A percentile compares a stretch with the other conserved stretches of the same genome.
Evolutionary conservation across 2,329 filamentous ascomycete genomes (phyloP).

Genomic region (Epicoccum sorghinum): DNA sequence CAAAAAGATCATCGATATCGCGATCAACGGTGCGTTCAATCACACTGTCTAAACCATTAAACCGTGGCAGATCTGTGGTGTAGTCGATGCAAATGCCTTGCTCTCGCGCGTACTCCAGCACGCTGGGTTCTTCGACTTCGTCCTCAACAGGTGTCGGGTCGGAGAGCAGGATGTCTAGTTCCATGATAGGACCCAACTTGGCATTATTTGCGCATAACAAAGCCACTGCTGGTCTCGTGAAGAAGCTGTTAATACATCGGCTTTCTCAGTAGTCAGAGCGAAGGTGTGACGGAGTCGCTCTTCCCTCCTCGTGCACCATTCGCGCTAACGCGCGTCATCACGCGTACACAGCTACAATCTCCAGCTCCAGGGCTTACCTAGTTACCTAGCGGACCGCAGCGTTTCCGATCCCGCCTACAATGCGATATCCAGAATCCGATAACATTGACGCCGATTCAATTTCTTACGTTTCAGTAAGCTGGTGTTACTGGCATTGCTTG

Average conservation of each 20-base stretch:
- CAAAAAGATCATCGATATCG: slow-evolving; percentile 28
- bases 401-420: not conserved
- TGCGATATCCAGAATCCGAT: not conserved
- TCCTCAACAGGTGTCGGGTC: not conserved
- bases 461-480: not conserved
- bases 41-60: slow-evolving; percentile 17
- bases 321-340: slow-evolving; percentile 8
- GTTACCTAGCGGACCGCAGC: too few relatives aligned
- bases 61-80: slow-evolving; percentile 33
- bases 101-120: slow-evolving; percentile 57
- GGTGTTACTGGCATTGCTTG: slow-evolving; percentile 2
- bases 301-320: not conserved
- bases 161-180: slow-evolving; percentile 20
- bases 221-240: too few relatives aligned
- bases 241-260: too few relatives aligned
- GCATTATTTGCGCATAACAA: too few relatives aligned
- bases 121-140: slow-evolving; percentile 44
- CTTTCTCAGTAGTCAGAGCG: not conserved
- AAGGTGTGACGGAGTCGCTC: not conserved
- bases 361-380: too few relatives aligned
- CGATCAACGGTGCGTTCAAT: slow-evolving; percentile 18
- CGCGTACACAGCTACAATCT: not conserved
- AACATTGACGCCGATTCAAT: not conserved
- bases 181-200: slow-evolving; percentile 13
- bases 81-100: slow-evolving; percentile 52